A percentile compares a stretch with the other conserved stretches of the same genome.
phyloP scores from a whole-genome alignment of 176 grass and related monocot species.

The Cocos nucifera region DNA sequence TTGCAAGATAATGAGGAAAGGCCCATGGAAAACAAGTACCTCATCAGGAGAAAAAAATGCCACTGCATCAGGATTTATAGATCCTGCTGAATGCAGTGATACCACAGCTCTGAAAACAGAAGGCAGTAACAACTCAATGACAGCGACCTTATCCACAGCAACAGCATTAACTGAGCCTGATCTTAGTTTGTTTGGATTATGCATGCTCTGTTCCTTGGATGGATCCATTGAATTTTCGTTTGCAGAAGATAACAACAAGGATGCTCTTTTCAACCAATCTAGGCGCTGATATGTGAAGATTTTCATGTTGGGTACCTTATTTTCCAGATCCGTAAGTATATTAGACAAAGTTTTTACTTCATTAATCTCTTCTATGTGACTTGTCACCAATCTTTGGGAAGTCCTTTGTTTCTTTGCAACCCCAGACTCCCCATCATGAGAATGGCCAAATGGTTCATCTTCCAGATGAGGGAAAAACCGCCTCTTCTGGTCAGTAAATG shows the following conservation, averaged over 20 bases:
- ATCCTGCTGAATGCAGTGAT: constrained; percentile 87
- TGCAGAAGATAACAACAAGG: constrained; percentile 42
- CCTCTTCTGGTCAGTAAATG: constrained; percentile 94
- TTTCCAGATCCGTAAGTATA: constrained; percentile 67
- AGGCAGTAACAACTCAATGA: constrained; percentile 79
- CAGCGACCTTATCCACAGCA: constrained; percentile 48
- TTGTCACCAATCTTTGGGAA: constrained; percentile 18
- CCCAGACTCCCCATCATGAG: constrained; percentile 42
- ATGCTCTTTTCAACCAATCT: constrained; percentile 92
- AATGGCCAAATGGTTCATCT: constrained; percentile 55
- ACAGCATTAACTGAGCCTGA: constrained; percentile 18
- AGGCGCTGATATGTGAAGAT: constrained; percentile 68
- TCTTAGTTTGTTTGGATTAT: constrained; percentile 41
- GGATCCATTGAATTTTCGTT: constrained; percentile 55
- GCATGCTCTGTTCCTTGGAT: constrained; percentile 49
- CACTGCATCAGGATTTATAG: constrained; percentile 67
- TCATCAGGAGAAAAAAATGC: constrained; percentile 89
- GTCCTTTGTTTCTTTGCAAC: constrained; percentile 29
- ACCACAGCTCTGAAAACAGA: constrained; percentile 90
- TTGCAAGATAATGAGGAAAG: too few species aligned
- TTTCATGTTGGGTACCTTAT: constrained; percentile 51
- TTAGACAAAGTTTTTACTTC: constrained; percentile 61
- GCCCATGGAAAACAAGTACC: constrained; percentile 28
- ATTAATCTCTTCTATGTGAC: constrained; percentile 22
- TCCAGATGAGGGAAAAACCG: constrained; percentile 91